Evolutionary conservation across 345 rosid species (phyloP).

Genomic region (Eucalyptus dawsonii): DNA sequence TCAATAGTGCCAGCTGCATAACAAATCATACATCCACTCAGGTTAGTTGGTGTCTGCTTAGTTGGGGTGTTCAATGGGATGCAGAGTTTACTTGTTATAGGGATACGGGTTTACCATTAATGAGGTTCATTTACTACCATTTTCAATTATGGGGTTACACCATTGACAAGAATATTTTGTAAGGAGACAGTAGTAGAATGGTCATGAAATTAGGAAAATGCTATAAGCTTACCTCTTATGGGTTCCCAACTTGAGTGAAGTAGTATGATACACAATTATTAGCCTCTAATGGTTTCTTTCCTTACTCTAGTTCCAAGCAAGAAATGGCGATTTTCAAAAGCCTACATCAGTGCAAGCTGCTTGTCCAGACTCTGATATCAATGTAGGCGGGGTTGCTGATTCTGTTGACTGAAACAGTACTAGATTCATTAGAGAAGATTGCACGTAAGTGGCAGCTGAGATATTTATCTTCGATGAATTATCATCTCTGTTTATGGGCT

Average conservation of each 20-base stretch:
- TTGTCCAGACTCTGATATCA: background rate
- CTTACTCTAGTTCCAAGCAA: background rate
- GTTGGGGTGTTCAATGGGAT: background rate
- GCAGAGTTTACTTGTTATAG: background rate
- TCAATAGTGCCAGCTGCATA: constrained; percentile 8
- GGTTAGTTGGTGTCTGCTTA: background rate
- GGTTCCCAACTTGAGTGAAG: background rate
- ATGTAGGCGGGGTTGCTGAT: background rate
- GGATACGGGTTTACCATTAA: background rate
- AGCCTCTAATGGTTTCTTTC: background rate
- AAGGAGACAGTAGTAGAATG: background rate
- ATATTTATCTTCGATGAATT: background rate
- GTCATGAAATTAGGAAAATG: background rate
- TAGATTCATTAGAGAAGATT: background rate
- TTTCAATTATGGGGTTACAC: background rate
- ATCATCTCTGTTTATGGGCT: background rate
- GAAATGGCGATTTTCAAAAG: background rate
- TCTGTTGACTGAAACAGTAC: background rate
- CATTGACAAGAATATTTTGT: background rate
- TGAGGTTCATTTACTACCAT: background rate
- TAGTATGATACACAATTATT: background rate
- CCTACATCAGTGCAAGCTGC: background rate
- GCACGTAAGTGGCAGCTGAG: background rate
- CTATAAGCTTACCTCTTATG: background rate
- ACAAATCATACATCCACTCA: constrained; percentile 14